Percentiles rank a stretch among this genome's conserved stretches.
Conservation (phyloP, 192 early-diverging fungal genomes). For the Dimargaris cristalligena region DNA sequence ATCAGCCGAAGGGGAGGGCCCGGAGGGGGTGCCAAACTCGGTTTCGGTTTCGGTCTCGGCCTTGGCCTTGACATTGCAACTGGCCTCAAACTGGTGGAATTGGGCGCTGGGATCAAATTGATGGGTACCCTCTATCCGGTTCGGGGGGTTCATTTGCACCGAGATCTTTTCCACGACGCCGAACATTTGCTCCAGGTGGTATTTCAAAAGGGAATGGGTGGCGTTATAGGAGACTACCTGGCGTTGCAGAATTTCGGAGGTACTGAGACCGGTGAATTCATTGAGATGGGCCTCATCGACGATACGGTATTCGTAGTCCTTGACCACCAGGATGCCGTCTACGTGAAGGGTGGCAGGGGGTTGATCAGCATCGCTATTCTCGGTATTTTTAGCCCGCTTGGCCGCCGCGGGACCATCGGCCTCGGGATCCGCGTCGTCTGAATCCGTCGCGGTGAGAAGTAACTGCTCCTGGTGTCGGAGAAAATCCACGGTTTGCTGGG, state of each 20-base stretch:
- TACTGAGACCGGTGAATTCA: slow-evolving; percentile 64
- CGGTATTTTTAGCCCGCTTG: slow-evolving; percentile 12
- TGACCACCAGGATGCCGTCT: slow-evolving; percentile 63
- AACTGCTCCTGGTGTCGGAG: neutral
- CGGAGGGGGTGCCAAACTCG: neutral
- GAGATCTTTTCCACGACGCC: slow-evolving; percentile 36
- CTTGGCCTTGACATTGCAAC: neutral
- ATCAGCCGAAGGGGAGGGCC: no score
- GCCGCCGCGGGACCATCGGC: neutral
- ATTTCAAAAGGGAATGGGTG: slow-evolving; percentile 59
- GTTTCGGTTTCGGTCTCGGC: neutral
- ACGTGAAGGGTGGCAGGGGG: neutral
- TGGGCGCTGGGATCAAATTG: neutral
- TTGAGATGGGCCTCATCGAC: slow-evolving; percentile 64
- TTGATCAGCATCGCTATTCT: slow-evolving; percentile 36
- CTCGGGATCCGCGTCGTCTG: neutral
- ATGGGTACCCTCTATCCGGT: neutral
- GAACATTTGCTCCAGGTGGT: slow-evolving; percentile 93
- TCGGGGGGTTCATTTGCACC: neutral
- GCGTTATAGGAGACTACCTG: slow-evolving; percentile 59
- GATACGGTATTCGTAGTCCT: slow-evolving; percentile 80
- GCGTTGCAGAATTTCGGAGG: slow-evolving; percentile 60
- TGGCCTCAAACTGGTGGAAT: neutral
- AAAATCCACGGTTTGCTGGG: neutral
- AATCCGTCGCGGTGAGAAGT: neutral